phyloP scores from a whole-genome alignment of 1,139 yeast species.

The Petasospora fabianii region DNA sequence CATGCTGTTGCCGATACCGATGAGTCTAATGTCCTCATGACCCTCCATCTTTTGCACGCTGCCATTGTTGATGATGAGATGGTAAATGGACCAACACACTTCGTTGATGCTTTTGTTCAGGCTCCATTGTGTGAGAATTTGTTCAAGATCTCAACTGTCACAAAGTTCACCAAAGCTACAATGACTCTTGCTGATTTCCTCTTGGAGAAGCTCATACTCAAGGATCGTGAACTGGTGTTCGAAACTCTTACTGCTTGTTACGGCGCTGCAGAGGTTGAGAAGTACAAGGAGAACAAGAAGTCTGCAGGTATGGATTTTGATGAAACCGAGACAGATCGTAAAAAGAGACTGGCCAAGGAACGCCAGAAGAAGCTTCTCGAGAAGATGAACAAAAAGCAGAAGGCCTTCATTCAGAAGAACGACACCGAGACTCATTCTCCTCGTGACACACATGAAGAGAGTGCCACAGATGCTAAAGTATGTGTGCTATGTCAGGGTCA shows the following conservation, averaged over 20 bases:
- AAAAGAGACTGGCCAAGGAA: slow-evolving; percentile 55
- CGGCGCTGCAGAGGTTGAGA: slow-evolving; percentile 50
- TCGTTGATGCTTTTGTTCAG: slow-evolving; percentile 44
- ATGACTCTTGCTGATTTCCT: slow-evolving; percentile 53
- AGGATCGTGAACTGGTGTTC: slow-evolving; percentile 43
- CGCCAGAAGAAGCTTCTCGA: slow-evolving; percentile 70
- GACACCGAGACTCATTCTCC: no score
- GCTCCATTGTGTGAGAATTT: slow-evolving; percentile 57
- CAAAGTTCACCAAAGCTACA: slow-evolving; percentile 45
- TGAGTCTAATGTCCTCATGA: slow-evolving; percentile 50
- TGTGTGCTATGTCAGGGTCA: slow-evolving; percentile 71
- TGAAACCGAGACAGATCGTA: slow-evolving; percentile 51
- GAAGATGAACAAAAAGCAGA: slow-evolving; percentile 76
- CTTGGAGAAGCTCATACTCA: slow-evolving; percentile 45
- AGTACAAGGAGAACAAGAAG: slow-evolving; percentile 43
- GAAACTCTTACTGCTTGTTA: slow-evolving; percentile 52
- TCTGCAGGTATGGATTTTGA: slow-evolving; percentile 41
- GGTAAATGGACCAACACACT: slow-evolving; percentile 35
- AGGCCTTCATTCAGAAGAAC: slow-evolving; percentile 57
- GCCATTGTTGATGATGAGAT: slow-evolving; percentile 52
- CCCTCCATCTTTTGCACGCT: slow-evolving; percentile 68
- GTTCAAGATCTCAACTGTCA: slow-evolving; percentile 45
- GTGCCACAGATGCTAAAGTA: no score
- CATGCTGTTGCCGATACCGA: slow-evolving; percentile 47
- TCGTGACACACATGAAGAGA: no score